Evolutionary conservation across 2,329 filamentous ascomycete genomes (phyloP), one percentile per base, ranked within the genome.

Genomic region (Xylariaceae sp.): DNA sequence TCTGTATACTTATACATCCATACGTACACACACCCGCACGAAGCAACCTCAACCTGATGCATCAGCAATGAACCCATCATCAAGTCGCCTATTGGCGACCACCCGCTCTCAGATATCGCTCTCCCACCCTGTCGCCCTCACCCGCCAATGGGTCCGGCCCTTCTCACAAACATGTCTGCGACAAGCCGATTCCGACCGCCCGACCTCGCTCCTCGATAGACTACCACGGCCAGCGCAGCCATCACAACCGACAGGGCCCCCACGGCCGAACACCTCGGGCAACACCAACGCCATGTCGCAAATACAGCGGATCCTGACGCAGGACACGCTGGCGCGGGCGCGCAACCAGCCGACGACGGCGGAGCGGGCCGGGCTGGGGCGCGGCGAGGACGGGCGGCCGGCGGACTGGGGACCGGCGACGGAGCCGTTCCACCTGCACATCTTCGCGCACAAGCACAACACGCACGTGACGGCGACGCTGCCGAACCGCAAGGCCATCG

Each of bases 401-500:
- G 75, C 79, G 44, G 69, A 77, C 48, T 67, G 60, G 65, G 67
- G 67, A 19, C 64, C 67, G 5, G 64, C 73, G 14, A 61, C 77
- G 40, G 83, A 89, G 70, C 88, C 90, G 2, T 91, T 91, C 78
- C 91, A 96, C 73, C 82, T 99, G 62, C 91, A 96, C 77, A 81
- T 99, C 72, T 93, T 86, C 76, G 79, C 89, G 23, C 88, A 90
- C 73, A 96, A 91, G 77, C 95, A 97, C 83, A 99, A 99, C 79
- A 95, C 91, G 19, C 91, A 98, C 75, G 84, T 99, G 68, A 97
- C 93, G 1, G 84, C 97, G 64, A 91, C 92, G 20, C 87, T 88
- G 68, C 93, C 95, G 23, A 87, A 91, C 72, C 83, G 89, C 46
- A 84, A 91, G 62, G 84, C 91, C 23, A 83, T 98, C 62, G 80